Conservation (phyloP, 495 filamentous ascomycete species). For the Viridothelium virens region DNA sequence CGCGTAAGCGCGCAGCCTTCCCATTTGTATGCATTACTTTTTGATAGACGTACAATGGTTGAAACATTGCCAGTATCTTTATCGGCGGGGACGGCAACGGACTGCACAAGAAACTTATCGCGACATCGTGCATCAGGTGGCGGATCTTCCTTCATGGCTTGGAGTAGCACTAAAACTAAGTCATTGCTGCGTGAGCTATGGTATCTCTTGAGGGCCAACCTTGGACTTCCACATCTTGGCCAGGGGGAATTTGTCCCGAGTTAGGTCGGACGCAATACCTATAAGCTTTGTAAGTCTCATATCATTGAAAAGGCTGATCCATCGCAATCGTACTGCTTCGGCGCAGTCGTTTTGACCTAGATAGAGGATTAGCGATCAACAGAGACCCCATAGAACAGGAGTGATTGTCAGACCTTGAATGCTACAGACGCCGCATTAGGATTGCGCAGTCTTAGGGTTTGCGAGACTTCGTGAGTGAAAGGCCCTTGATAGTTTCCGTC, state of each 20-base stretch:
- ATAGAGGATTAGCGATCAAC: conserved; percentile 15
- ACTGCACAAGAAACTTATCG: conserved; percentile 98
- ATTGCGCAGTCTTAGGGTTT: conserved; percentile 74
- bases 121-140: conserved; percentile 77
- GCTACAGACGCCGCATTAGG: conserved; percentile 70
- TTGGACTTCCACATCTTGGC: conserved; percentile 82
- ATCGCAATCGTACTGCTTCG: conserved; percentile 73
- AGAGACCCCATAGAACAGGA: background rate
- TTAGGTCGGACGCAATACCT: conserved; percentile 98
- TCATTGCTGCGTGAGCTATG: conserved; percentile 25
- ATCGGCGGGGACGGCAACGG: conserved; percentile 73
- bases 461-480: conserved; percentile 83
- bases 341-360: conserved; percentile 97
- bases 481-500: conserved; percentile 53
- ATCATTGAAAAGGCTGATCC: background rate
- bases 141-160: conserved; percentile 96
- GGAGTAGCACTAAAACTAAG: conserved; percentile 64
- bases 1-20: conserved; percentile 26
- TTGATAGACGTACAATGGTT: background rate
- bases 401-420: conserved; percentile 69
- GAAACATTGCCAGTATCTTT: conserved; percentile 46
- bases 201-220: conserved; percentile 47
- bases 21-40: background rate
- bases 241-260: conserved; percentile 86
- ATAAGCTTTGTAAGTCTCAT: conserved; percentile 13